Base-by-base conservation (phyloP, 306 rosid species). In the Amphicarpaea edgeworthii region DNA sequence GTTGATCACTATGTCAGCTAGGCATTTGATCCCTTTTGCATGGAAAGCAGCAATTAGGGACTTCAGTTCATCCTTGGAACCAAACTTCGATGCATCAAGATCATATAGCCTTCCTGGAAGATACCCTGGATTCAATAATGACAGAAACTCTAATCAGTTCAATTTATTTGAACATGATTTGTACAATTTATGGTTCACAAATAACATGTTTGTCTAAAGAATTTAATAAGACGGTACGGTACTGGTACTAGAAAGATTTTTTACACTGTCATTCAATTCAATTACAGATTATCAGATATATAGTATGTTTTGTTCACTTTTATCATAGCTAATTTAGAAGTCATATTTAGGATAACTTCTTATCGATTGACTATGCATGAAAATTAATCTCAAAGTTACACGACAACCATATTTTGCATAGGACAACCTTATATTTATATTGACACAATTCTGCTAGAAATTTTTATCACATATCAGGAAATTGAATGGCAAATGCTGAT, bases 1-100 rank as follows among this genome's bases (percentile, higher is more conserved):
- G 85, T 91, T 89, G 83, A 93, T 93, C 34, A 93, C 97, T 47
- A 93, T 89, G 80, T 93, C 96, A 11, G 97, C 98, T 0, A 93
- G 0, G 55, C 77, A 63, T 38, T 89, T 89, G 26, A 93, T 91
- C 17, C 92, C 90, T 4, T 76, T 87, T 0, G 43, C 73, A 15
- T 70, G 77, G 71, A 89, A 82, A 21, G 87, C 83, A 0, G 71
- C 73, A 43, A 93, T 83, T 15, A 91, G 70, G 3, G 91, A 82
- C 91, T 86, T 87, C 12, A 93, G 68, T 38, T 89, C 97, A 12
- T 84, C 78, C 66, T 84, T 78, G 15, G 84, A 30, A 42, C 96
- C 96, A 30, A 83, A 93, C 37, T 70, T 86, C 51, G 98, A 93
- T 68, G 92, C 91, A 72, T 88, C 83, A 6, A 93, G 91, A 86